Evolutionary conservation across 495 filamentous ascomycete genomes (phyloP).

Genomic region (Penicillium manginii): DNA sequence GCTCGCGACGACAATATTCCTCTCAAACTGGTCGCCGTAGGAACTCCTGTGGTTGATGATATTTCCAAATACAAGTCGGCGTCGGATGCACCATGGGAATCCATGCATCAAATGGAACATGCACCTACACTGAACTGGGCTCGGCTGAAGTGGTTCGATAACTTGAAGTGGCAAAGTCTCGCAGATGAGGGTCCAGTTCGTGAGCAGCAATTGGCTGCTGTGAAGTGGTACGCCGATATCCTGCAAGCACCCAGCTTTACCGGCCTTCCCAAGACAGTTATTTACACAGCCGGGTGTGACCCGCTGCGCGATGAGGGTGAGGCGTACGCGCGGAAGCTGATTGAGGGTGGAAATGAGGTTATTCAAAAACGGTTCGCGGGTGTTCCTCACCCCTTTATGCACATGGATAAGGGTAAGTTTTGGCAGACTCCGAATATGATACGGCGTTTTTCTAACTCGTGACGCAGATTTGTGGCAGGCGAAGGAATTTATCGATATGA

Average conservation of each 20-base stretch:
- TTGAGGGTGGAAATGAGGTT: slow-evolving; percentile 50
- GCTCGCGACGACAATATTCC: slow-evolving; percentile 51
- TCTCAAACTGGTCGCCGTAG: slow-evolving; percentile 44
- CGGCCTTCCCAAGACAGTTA: slow-evolving; percentile 47
- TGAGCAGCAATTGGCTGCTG: slow-evolving; percentile 18
- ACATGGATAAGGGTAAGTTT: slow-evolving; percentile 38
- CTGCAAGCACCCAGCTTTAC: slow-evolving; percentile 47
- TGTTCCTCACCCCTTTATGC: slow-evolving; percentile 54
- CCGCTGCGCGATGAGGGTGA: slow-evolving; percentile 57
- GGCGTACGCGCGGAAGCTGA: slow-evolving; percentile 50
- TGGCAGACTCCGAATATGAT: background rate
- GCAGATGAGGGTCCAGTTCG: slow-evolving; percentile 4
- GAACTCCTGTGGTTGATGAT: slow-evolving; percentile 43
- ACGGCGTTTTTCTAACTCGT: background rate
- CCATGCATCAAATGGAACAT: slow-evolving; percentile 45
- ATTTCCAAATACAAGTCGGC: slow-evolving; percentile 40
- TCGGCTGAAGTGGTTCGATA: slow-evolving; percentile 51
- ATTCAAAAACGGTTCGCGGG: slow-evolving; percentile 50
- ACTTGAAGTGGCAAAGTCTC: slow-evolving; percentile 33
- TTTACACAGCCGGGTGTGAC: slow-evolving; percentile 54
- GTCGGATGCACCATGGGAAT: slow-evolving; percentile 49
- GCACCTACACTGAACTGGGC: slow-evolving; percentile 53
- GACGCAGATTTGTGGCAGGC: slow-evolving; percentile 32
- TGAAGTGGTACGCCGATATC: slow-evolving; percentile 34
- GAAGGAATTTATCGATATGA: slow-evolving; percentile 32